Evolutionary conservation across 257 asterid genomes (phyloP), one percentile per base, ranked within the genome.

Genomic region (Salvia miltiorrhiza): DNA sequence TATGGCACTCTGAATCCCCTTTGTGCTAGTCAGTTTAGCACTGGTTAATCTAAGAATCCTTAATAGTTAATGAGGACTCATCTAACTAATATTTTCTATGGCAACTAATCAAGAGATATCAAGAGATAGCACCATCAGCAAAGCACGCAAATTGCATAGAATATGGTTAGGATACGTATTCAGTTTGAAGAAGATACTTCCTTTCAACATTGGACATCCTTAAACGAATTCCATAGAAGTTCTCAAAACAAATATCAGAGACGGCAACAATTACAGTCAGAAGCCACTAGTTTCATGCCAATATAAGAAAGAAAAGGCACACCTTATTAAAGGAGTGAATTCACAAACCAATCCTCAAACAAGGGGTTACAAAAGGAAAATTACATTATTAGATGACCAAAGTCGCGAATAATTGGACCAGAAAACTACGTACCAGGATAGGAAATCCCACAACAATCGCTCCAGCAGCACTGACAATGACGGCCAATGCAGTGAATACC

Each of bases 391-490:
- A 9, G 55, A 65, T 57, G 32, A 73, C 49, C 44, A 55, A 57
- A 37, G 21, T 26, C 26, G 57, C 59, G 39, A 19, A 21, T 60
- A 48, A 71, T 7, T 56, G 74, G 62, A 64, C 23, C 49, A 17
- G 70, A 37, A 70, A 72, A 63, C 71, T 14, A 62, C 85, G 43
- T 83, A 94, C 99, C 97, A 86, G 74, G 14, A 91, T 58, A 53
- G 97, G 99, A 78, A 91, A 89, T 49, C 99, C 99, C 60, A 91
- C 87, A 28, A 87, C 96, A 53, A 87, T 80, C 0, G 99, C 99
- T 67, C 96, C 99, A 69, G 99, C 75, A 65, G 97, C 95, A 74
- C 97, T 86, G 57, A 89, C 99, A 71, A 80, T 67, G 67, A 91
- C 81, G 57, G 96, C 89, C 81, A 85, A 59, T 56, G 82, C 72